Evolutionary conservation across 139 green algal species (phyloP).

Genomic region (Coelastrella sp.): DNA sequence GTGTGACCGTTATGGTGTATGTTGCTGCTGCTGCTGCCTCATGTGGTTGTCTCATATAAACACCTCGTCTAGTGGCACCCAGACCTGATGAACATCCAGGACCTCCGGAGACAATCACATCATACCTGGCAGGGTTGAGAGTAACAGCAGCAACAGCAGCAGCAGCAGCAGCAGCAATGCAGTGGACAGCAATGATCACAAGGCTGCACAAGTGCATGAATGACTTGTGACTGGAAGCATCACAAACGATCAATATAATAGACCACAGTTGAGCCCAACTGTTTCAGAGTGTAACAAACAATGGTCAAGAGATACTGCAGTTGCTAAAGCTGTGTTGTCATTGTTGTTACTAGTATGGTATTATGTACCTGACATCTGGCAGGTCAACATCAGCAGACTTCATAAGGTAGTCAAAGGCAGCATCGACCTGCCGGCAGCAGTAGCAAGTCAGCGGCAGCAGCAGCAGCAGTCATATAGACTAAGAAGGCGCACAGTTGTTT

Average conservation of each 20-base stretch:
- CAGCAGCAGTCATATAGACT: no score
- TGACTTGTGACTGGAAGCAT: no score
- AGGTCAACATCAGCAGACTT: conserved; percentile 48
- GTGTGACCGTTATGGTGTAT: conserved; percentile 75
- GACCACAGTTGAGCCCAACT: background rate
- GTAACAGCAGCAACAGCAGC: background rate
- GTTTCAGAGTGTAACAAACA: no score
- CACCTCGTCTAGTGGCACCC: conserved; percentile 58
- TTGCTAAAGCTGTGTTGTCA: no score
- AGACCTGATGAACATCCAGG: conserved; percentile 50
- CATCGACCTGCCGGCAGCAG: conserved; percentile 72
- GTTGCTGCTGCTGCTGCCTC: conserved; percentile 61
- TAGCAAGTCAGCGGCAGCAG: background rate
- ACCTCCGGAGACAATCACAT: conserved; percentile 59
- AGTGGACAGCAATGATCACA: background rate
- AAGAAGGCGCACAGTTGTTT: no score
- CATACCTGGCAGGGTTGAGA: conserved; percentile 52
- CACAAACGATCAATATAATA: background rate
- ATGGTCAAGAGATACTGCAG: no score
- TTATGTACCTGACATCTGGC: conserved; percentile 25
- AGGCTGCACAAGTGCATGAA: background rate
- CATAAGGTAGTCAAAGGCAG: conserved; percentile 83
- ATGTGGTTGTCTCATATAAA: conserved; percentile 85
- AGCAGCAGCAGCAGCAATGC: no score
- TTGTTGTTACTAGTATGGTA: no score